Evolutionary conservation across 257 asterid species (phyloP), one percentile per base, ranked within the genome.

Genomic region (Mitragyna speciosa): DNA sequence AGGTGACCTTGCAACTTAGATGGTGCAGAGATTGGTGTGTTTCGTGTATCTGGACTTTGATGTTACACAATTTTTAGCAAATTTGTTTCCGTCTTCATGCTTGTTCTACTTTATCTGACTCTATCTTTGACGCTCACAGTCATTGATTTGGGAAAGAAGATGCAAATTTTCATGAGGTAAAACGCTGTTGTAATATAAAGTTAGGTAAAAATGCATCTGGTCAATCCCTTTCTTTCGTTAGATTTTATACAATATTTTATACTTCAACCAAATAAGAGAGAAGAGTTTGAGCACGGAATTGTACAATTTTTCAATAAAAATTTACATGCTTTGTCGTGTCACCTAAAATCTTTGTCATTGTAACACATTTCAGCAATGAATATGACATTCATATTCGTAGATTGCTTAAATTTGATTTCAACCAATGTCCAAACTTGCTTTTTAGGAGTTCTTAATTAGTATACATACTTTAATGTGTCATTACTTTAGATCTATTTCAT

Each of bases 1-100:
- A 83, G 82, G 74, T 79, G 80, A 65, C 71, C 77, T 2, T 70
- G 72, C 81, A 72, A 47, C 81, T 86, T 84, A 70, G 63, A 71
- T 56, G 82, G 82, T 54, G 73, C 73, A 66, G 26, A 78, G 19
- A 52, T 11, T 54, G 33, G 33, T 28, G 5, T 15, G 45, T 20
- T 4, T 10, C 3, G 24, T 31, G 45, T 66, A 30, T 66, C 20
- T 2, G 8, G 26, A 43, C 71, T 63, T 79, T 63, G 78, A 47
- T 17, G 26, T 63, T 41, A 12, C 24, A 58, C 54, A 31, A 66
- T 66, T 20, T 36, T 51, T 17, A 36, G 69, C 28, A 51, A 51
- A 59, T 41, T n/a, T 9, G 67, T 61, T 61, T 24, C 28, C 64
- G 7, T 56, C n/a, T 22, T 5, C n/a, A 16, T 54, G 52, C 52